Evolutionary conservation across 441 rosid genomes (phyloP).

Genomic region (Populus hybrid): DNA sequence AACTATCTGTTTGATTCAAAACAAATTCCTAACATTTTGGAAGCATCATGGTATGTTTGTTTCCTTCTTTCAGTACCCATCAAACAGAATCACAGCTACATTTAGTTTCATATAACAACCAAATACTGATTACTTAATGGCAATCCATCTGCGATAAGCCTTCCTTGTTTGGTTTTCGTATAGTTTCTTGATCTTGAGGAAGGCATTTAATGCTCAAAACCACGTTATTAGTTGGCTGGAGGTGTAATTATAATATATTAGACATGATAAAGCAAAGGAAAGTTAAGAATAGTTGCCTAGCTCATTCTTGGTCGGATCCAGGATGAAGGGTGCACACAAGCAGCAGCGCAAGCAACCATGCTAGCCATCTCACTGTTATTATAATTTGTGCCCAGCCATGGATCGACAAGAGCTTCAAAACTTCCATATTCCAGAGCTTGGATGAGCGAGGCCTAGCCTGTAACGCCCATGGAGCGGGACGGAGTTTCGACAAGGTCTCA

Average conservation of each 20-base stretch:
- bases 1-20: no score
- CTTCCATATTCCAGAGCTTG: slow-evolving; percentile 11
- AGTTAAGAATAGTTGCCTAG: slow-evolving; percentile 6
- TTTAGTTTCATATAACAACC: no score
- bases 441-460: slow-evolving; percentile 15
- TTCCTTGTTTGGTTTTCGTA: no score
- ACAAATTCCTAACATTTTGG: no score
- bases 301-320: slow-evolving; percentile 18
- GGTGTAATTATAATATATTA: background rate
- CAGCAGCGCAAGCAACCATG: slow-evolving; percentile 17
- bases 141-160: no score
- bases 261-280: background rate
- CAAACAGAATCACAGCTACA: no score
- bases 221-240: background rate
- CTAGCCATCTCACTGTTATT: slow-evolving; percentile 10
- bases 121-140: no score
- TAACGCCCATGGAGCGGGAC: background rate
- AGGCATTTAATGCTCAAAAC: background rate
- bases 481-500: no score
- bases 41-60: no score
- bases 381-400: background rate
- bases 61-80: no score
- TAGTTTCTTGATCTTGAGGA: background rate
- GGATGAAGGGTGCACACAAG: slow-evolving; percentile 11
- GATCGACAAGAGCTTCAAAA: slow-evolving; percentile 13